Evolutionary conservation across 306 rosid genomes (phyloP).

Genomic region (Cucurbita moschata): DNA sequence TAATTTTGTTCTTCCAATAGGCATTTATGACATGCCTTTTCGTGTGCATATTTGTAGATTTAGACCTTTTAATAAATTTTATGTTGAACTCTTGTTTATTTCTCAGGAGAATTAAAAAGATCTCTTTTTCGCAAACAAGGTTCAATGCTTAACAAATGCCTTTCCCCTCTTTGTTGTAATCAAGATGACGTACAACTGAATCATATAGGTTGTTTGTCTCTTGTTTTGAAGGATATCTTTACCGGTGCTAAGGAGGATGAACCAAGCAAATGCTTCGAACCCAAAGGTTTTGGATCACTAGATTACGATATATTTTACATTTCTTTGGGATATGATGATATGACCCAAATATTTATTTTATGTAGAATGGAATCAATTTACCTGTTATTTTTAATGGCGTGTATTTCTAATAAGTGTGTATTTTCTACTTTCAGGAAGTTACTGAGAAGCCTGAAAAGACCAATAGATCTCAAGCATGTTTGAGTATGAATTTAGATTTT

Average conservation of each 20-base stretch:
- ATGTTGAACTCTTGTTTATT: not conserved
- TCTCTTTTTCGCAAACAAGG: slow-evolving; percentile 37
- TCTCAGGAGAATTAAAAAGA: slow-evolving; percentile 41
- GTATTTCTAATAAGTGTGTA: slow-evolving; percentile 6
- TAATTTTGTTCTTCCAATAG: not conserved
- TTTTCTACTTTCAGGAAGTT: slow-evolving; percentile 35
- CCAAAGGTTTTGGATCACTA: slow-evolving; percentile 26
- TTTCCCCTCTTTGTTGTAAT: not conserved
- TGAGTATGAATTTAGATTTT: slow-evolving; percentile 23
- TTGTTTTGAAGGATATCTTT: slow-evolving; percentile 53
- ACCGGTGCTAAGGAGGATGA: slow-evolving; percentile 40
- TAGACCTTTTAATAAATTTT: not conserved
- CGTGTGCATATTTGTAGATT: not conserved
- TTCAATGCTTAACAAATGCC: not conserved
- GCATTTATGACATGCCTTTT: not conserved
- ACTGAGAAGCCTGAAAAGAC: slow-evolving; percentile 28
- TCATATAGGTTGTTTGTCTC: slow-evolving; percentile 4
- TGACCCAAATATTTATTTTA: not conserved
- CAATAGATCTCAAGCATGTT: slow-evolving; percentile 21
- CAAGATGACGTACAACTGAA: not conserved
- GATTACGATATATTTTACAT: not conserved
- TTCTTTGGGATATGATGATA: not conserved
- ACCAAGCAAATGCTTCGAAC: slow-evolving; percentile 21
- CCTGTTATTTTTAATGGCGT: not conserved
- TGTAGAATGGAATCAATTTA: not conserved